A percentile compares a stretch with the other conserved stretches of the same genome.
Evolutionary conservation across 164 flowering plant genomes (phyloP).

Genomic region (Umbellularia californica): DNA sequence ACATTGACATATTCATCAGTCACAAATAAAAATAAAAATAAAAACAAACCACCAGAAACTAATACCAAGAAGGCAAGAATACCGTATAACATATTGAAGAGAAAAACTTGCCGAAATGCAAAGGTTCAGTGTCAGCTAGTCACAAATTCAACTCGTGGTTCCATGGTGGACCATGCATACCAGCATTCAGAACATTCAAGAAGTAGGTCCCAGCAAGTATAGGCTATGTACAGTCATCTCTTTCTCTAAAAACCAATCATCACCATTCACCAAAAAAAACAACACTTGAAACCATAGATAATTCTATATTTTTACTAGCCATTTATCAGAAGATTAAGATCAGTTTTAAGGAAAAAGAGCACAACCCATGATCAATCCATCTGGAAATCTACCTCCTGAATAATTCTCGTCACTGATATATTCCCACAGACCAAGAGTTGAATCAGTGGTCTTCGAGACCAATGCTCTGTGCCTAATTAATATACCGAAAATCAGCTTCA

Average conservation of each 20-base stretch:
- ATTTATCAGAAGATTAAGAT: too few species aligned
- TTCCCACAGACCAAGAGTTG: neutral
- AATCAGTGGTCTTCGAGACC: neutral
- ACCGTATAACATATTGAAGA: neutral
- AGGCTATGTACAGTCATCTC: neutral
- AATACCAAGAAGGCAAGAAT: neutral
- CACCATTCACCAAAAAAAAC: neutral
- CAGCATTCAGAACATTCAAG: neutral
- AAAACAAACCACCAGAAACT: slow-evolving; percentile 1
- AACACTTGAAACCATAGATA: too few species aligned
- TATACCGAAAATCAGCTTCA: slow-evolving; percentile 12
- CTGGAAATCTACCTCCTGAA: neutral
- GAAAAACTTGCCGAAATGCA: neutral
- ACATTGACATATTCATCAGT: neutral
- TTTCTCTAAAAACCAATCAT: neutral
- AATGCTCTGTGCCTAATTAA: neutral
- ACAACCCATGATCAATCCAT: neutral
- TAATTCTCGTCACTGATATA: too few species aligned
- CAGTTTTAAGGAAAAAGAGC: neutral
- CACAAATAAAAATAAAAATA: neutral
- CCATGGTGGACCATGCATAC: neutral
- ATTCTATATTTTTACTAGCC: too few species aligned
- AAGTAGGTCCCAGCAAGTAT: neutral
- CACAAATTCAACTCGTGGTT: neutral
- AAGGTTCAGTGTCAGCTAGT: neutral